These are phyloP conservation scores for Kwoniella pini DNA, from an alignment of 768 basidiomycete genomes.

Conservation along the genomic window DNA sequence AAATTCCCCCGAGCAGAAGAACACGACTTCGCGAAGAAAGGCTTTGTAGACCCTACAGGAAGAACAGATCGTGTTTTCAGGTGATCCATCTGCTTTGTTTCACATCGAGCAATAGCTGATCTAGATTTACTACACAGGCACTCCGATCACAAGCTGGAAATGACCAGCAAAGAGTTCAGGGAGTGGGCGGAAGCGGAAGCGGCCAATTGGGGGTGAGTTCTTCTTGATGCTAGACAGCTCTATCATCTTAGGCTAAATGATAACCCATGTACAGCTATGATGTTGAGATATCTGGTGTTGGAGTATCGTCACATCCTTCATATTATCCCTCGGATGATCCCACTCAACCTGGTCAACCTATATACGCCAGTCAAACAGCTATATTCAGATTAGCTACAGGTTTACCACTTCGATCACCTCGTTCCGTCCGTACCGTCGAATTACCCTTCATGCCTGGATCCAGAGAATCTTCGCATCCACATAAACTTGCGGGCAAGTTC, in stretches of 20 bases:
- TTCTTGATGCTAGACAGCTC: too few species aligned
- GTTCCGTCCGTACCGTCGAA: constrained; percentile 46
- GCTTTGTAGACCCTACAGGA: constrained; percentile 54
- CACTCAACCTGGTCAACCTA: constrained; percentile 35
- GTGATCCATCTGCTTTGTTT: constrained; percentile 22
- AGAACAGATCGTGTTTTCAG: constrained; percentile 54
- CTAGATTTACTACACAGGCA: constrained; percentile 18
- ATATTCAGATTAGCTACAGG: constrained; percentile 49
- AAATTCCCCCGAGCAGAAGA: constrained; percentile 50
- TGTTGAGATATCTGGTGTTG: constrained; percentile 49
- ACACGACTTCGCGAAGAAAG: constrained; percentile 34
- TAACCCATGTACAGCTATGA: constrained; percentile 35
- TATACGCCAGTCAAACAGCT: constrained; percentile 53
- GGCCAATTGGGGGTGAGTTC: constrained; percentile 48
- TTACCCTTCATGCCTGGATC: constrained; percentile 51
- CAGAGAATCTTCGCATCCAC: constrained; percentile 42
- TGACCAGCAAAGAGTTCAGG: constrained; percentile 52
- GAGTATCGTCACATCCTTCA: constrained; percentile 46
- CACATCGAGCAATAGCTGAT: background rate
- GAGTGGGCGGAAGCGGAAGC: constrained; percentile 44
- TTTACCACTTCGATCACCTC: constrained; percentile 46
- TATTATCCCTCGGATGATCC: constrained; percentile 41
- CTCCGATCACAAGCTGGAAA: constrained; percentile 54
- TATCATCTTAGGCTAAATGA: constrained; percentile 7
- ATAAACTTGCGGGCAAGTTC: constrained; percentile 36